phyloP scores from a whole-genome alignment of 306 rosid genomes.

The Myrica gale region DNA sequence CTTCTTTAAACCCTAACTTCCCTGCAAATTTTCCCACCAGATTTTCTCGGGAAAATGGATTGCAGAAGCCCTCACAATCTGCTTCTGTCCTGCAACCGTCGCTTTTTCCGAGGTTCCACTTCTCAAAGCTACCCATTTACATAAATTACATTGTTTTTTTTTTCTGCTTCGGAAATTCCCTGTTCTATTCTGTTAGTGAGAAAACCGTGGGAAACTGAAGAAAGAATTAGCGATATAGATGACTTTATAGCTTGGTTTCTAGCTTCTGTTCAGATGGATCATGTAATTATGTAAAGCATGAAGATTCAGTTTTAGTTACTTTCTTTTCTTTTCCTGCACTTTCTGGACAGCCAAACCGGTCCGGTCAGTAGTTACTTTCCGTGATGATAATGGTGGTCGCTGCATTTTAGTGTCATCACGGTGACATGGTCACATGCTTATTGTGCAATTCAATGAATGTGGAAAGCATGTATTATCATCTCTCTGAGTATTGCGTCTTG shows the following conservation, averaged over 20 bases:
- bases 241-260: neutral
- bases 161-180: neutral
- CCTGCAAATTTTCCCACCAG: neutral
- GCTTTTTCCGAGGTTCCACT: constrained; percentile 42
- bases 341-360: neutral
- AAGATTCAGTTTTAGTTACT: neutral
- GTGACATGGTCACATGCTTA: no score
- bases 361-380: neutral
- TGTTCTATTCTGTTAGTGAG: constrained; percentile 10
- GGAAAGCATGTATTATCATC: neutral
- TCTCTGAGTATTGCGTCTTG: neutral
- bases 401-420: neutral
- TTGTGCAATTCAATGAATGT: neutral
- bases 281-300: neutral
- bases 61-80: constrained; percentile 5
- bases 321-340: neutral
- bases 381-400: neutral
- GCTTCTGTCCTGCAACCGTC: constrained; percentile 23
- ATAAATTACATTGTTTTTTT: neutral
- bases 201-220: constrained; percentile 2
- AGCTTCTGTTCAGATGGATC: neutral
- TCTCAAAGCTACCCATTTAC: neutral
- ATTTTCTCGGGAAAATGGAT: constrained; percentile 33
- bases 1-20: constrained; percentile 34
- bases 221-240: neutral